phyloP scores from a whole-genome alignment of 2,329 filamentous ascomycete genomes.

The Xylaria multiplex region DNA sequence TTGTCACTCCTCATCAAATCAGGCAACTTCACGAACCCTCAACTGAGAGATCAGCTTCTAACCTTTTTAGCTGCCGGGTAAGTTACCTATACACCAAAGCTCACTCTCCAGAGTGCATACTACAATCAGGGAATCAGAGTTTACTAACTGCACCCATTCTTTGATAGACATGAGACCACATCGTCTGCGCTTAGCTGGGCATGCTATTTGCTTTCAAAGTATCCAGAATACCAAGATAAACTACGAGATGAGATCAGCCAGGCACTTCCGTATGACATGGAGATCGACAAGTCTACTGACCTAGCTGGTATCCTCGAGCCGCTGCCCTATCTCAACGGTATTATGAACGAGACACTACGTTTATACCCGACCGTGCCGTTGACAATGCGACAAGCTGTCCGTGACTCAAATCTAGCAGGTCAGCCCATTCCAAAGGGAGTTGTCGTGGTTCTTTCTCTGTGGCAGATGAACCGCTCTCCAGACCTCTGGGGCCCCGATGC shows the following conservation, averaged over 20 bases:
- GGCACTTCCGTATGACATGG: conserved; percentile 53
- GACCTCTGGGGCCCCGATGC: conserved; percentile 76
- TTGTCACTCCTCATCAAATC: conserved; percentile 66
- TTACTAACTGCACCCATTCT: conserved; percentile 31
- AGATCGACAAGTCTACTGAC: conserved; percentile 46
- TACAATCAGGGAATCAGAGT: conserved; percentile 53
- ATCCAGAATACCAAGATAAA: conserved; percentile 65
- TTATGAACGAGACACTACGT: conserved; percentile 65
- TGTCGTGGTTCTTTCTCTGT: conserved; percentile 65
- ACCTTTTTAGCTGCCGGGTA: conserved; percentile 66
- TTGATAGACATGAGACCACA: conserved; percentile 69
- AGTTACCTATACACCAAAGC: conserved; percentile 49
- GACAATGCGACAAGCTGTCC: conserved; percentile 68
- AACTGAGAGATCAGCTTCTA: conserved; percentile 64
- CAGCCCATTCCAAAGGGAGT: conserved; percentile 73
- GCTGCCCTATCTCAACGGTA: conserved; percentile 74
- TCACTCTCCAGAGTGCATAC: conserved; percentile 47
- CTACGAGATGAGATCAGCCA: conserved; percentile 70
- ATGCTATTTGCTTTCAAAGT: conserved; percentile 66
- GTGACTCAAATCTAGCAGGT: conserved; percentile 65
- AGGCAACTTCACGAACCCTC: conserved; percentile 61
- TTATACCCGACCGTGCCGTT: conserved; percentile 71
- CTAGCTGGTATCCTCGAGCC: conserved; percentile 66
- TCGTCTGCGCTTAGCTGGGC: conserved; percentile 72
- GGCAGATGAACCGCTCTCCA: conserved; percentile 70